Evolutionary conservation across 2,329 filamentous ascomycete species (phyloP).

Genomic region (Orbilia brochopaga): DNA sequence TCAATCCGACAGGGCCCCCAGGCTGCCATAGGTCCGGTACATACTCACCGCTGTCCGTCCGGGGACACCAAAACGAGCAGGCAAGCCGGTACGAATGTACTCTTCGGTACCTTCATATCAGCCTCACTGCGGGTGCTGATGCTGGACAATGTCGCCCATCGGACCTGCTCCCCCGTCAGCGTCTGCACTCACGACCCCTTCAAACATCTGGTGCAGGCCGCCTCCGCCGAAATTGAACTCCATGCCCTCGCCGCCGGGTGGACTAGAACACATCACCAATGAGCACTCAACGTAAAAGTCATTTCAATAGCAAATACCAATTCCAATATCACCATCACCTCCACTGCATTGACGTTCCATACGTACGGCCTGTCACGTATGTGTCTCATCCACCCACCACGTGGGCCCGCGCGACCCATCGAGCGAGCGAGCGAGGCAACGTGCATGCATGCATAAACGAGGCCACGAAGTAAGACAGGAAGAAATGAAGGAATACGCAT

Average conservation of each 20-base stretch:
- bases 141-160: conserved; percentile 45
- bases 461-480: neutral
- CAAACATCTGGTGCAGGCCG: conserved; percentile 49
- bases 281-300: conserved; percentile 25
- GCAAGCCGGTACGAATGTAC: neutral
- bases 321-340: too few species aligned
- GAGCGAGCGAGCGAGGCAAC: neutral
- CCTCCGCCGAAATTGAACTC: conserved; percentile 49
- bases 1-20: conserved; percentile 45
- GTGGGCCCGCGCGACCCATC: neutral
- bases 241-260: conserved; percentile 44
- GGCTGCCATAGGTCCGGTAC: conserved; percentile 11
- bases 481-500: neutral
- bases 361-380: too few species aligned
- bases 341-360: too few species aligned
- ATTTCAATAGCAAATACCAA: conserved; percentile 4
- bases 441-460: conserved; percentile 8
- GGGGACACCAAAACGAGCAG: neutral
- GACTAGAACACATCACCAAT: conserved; percentile 37
- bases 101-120: neutral
- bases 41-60: neutral
- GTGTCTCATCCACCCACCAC: conserved; percentile 5
- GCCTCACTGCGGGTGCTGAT: conserved; percentile 23
- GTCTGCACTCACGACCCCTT: conserved; percentile 43
- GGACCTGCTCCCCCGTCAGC: conserved; percentile 21